Evolutionary conservation across 805 yeast genomes (phyloP), one percentile per base, ranked within the genome.

Genomic region (Candida adriatica): DNA sequence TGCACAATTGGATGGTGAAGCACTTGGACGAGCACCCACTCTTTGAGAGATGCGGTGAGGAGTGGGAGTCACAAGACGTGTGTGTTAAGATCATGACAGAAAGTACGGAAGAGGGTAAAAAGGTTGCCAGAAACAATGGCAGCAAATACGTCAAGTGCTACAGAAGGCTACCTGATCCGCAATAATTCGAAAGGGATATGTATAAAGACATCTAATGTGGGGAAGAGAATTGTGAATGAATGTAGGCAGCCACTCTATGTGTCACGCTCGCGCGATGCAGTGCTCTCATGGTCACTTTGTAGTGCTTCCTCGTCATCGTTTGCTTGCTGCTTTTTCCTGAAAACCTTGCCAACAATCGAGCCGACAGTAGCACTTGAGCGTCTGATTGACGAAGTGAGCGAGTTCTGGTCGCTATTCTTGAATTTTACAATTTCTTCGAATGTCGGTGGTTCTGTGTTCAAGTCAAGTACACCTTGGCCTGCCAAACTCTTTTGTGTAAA

Each of bases 61-160:
- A 82, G 41, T 86, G 94, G 84, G 96, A 88, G 59, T 55, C 58
- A 3, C 58, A 65, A 15, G 98, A 92, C 57, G 62, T 63, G 41
- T 88, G 97, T 60, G 97, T 88, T 15, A 61, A 70, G 39, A 73
- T 85, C 30, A 92, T 92, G 97, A 75, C 74, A 37, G 77, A 79
- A 39, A 79, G 92, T n/a, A 92, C 98, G 1, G 98, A 92, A 59
- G 98, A 92, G 59, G 98, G 98, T 37, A 88, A 92, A 61, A 92
- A 92, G 59, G 98, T 92, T 22, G 79, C 77, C 28, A 74, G 98
- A 51, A 92, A 92, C 54, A 70, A 79, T 25, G 98, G 98, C 18
- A 66, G 64, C 41, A 92, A 92, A 56, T 92, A 68, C 58, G 70
- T 87, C 21, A 96, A 96, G 14, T 92, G 97, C 51, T 88, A 77